These are phyloP conservation scores for Penicillium freii DNA, from an alignment of 2,329 filamentous ascomycete genomes.

Conservation along the genomic window DNA sequence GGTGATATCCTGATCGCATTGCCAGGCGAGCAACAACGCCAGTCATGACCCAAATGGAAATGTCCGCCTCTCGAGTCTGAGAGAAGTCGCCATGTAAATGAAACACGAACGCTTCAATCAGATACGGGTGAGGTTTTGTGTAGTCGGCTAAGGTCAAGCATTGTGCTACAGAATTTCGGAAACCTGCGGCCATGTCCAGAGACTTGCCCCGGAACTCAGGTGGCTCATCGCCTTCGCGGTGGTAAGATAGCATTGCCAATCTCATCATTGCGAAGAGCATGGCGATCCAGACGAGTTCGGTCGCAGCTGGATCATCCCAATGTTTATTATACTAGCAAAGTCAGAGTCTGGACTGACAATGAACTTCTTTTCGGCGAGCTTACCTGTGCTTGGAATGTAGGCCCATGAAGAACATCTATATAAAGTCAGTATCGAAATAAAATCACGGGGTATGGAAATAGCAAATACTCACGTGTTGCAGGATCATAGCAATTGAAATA, in stretches of 20 bases:
- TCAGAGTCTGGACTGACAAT: conserved; percentile 8
- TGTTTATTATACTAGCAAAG: conserved; percentile 57
- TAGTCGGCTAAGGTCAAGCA: conserved; percentile 63
- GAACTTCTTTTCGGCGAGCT: conserved; percentile 2
- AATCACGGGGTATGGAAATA: not conserved
- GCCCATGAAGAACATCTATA: conserved; percentile 70
- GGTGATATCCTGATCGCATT: conserved; percentile 66
- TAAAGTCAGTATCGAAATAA: not conserved
- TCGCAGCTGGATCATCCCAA: conserved; percentile 59
- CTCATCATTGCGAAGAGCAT: conserved; percentile 65
- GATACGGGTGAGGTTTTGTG: conserved; percentile 58
- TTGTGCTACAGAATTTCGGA: conserved; percentile 59
- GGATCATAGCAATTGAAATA: conserved; percentile 84
- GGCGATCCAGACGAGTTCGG: conserved; percentile 60
- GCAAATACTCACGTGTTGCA: conserved; percentile 53
- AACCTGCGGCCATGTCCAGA: conserved; percentile 46
- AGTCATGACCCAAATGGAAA: conserved; percentile 59
- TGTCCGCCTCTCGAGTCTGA: conserved; percentile 58
- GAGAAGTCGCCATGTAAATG: conserved; percentile 62
- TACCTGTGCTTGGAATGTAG: conserved; percentile 77
- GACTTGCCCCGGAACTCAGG: conserved; percentile 61
- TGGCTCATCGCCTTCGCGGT: conserved; percentile 61
- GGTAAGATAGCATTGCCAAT: conserved; percentile 62
- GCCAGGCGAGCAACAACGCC: conserved; percentile 61
- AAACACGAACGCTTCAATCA: conserved; percentile 61